Evolutionary conservation across 345 rosid species (phyloP).

Genomic region (Streptanthus diversifolius): DNA sequence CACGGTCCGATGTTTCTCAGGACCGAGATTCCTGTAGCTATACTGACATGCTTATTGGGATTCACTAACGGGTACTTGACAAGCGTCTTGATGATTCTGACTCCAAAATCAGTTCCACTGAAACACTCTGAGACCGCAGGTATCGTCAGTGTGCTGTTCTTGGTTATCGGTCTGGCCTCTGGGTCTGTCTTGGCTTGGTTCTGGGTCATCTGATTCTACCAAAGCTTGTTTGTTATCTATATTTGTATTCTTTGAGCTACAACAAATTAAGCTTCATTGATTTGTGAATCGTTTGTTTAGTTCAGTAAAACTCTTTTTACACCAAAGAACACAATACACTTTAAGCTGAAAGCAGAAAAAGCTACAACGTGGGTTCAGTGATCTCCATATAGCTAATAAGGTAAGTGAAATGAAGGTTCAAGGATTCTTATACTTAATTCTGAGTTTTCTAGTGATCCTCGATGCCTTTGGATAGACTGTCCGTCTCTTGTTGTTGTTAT

Average conservation of each 20-base stretch:
- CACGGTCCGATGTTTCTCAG: constrained; percentile 77
- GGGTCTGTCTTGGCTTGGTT: constrained; percentile 78
- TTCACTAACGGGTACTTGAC: constrained; percentile 85
- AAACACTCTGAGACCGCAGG: constrained; percentile 89
- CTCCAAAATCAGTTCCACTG: constrained; percentile 68
- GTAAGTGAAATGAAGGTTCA: constrained; percentile 15
- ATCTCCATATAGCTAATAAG: not conserved
- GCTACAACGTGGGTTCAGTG: constrained; percentile 14
- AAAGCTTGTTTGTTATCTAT: constrained; percentile 18
- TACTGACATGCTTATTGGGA: constrained; percentile 73
- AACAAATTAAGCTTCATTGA: constrained; percentile 15
- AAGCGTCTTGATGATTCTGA: constrained; percentile 78
- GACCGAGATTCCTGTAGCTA: constrained; percentile 79
- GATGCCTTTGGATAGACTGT: constrained; percentile 72
- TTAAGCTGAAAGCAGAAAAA: constrained; percentile 9
- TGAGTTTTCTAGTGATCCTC: constrained; percentile 62
- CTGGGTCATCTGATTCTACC: constrained; percentile 68
- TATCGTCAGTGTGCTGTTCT: constrained; percentile 73
- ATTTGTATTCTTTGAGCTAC: constrained; percentile 23
- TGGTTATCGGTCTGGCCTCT: constrained; percentile 67
- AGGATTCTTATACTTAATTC: constrained; percentile 72
- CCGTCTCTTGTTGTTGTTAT: constrained; percentile 43
- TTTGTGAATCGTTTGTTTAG: constrained; percentile 17
- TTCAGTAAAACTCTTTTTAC: not conserved
- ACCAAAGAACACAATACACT: not conserved